Evolutionary conservation across 768 basidiomycete species (phyloP).

Genomic region (Xerocomellus amylosporus): DNA sequence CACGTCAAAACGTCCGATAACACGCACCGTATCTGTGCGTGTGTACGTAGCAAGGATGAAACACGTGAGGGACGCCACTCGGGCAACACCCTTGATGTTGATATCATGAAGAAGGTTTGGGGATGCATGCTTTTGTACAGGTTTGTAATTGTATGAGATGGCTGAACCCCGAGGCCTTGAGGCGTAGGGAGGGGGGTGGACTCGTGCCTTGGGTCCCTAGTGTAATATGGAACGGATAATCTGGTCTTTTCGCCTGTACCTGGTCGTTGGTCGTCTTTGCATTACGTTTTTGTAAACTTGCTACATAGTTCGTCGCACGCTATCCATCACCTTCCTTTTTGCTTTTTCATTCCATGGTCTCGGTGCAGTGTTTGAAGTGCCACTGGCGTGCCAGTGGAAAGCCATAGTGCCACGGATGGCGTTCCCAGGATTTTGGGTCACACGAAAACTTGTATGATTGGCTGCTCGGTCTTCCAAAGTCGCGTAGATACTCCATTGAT

Average conservation of each 20-base stretch:
- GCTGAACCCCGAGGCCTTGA: no score
- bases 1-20: neutral
- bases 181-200: neutral
- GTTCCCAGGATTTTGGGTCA: no score
- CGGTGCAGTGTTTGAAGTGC: no score
- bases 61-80: neutral
- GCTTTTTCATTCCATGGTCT: neutral
- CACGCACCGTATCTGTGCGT: neutral
- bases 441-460: no score
- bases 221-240: neutral
- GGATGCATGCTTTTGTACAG: neutral
- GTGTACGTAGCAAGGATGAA: neutral
- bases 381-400: no score
- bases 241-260: neutral
- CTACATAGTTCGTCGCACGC: neutral
- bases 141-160: neutral
- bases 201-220: neutral
- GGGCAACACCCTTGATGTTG: neutral
- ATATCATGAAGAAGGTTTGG: neutral
- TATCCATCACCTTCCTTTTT: neutral
- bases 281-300: neutral
- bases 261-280: neutral
- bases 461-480: no score
- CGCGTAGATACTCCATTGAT: no score
- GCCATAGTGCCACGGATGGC: no score